Evolutionary conservation across 1,139 yeast genomes (phyloP).

Genomic region (Yamadazyma atlantica): DNA sequence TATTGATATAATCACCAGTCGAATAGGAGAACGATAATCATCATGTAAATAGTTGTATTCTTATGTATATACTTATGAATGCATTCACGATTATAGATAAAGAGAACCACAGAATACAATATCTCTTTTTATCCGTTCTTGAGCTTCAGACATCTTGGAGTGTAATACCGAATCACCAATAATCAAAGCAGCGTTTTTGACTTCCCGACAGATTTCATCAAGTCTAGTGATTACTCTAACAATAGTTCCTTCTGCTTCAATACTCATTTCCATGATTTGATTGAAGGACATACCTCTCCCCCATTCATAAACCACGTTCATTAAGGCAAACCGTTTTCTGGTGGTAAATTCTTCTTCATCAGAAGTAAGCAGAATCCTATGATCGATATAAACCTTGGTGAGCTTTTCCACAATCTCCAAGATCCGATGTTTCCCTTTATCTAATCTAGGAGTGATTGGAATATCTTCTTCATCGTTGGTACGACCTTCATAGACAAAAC

Average conservation of each 20-base stretch:
- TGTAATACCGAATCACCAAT: conserved; percentile 91
- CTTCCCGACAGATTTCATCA: conserved; percentile 94
- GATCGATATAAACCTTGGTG: conserved; percentile 59
- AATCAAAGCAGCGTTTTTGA: conserved; percentile 88
- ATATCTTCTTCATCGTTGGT: conserved; percentile 60
- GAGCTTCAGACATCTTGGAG: conserved; percentile 87
- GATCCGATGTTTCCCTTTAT: conserved; percentile 71
- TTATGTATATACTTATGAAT: neutral
- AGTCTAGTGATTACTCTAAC: conserved; percentile 94
- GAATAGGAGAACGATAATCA: neutral
- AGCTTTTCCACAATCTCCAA: conserved; percentile 67
- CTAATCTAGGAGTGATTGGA: conserved; percentile 79
- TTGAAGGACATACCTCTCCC: conserved; percentile 92
- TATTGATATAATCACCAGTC: conserved; percentile 18
- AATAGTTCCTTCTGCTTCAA: conserved; percentile 95
- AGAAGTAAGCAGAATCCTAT: conserved; percentile 73
- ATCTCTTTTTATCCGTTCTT: conserved; percentile 92
- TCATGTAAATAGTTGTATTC: conserved; percentile 6
- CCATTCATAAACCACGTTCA: conserved; percentile 97
- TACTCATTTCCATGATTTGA: conserved; percentile 83
- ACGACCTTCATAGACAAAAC: conserved; percentile 90
- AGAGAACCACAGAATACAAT: conserved; percentile 96
- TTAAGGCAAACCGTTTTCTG: conserved; percentile 81
- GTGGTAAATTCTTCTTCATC: conserved; percentile 87
- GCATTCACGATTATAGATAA: conserved; percentile 61